Evolutionary conservation across 192 early-diverging fungal species (phyloP).

Genomic region (Rhizophagus sp.): DNA sequence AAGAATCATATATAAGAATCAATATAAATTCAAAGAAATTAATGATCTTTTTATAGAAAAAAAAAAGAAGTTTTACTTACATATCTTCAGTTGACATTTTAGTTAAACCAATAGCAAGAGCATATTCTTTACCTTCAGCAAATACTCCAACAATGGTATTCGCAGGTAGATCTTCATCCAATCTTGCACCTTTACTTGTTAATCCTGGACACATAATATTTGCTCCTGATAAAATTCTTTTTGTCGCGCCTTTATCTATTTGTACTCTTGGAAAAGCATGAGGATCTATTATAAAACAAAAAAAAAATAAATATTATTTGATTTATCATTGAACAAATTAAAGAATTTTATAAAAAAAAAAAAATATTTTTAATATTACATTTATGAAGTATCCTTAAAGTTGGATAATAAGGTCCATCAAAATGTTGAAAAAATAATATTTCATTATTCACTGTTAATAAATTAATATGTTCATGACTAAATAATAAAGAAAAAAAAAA

Average conservation of each 20-base stretch:
- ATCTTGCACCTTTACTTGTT: conserved; percentile 86
- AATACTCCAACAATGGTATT: conserved; percentile 83
- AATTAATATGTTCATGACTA: conserved; percentile 82
- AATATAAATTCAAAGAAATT: too few species aligned
- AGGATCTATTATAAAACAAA: conserved; percentile 61
- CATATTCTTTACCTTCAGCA: conserved; percentile 96
- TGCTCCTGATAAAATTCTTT: conserved; percentile 94
- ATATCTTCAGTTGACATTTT: conserved; percentile 92
- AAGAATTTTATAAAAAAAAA: not conserved
- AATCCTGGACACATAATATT: conserved; percentile 99
- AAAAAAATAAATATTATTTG: too few species aligned
- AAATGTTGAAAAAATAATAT: conserved; percentile 95
- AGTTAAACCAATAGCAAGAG: conserved; percentile 83
- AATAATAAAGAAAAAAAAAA: not conserved
- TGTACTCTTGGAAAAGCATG: conserved; percentile 88
- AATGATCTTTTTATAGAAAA: too few species aligned
- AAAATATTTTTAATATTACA: conserved; percentile 53
- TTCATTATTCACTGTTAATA: conserved; percentile 81
- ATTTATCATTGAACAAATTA: too few species aligned
- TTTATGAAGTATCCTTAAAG: conserved; percentile 84
- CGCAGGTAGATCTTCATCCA: conserved; percentile 74
- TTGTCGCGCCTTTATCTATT: conserved; percentile 97
- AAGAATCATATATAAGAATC: not conserved
- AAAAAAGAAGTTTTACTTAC: conserved; percentile 59
- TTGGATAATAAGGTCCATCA: conserved; percentile 89